Evolutionary conservation across 345 rosid genomes (phyloP).

Genomic region (Eucalyptus lansdowneana): DNA sequence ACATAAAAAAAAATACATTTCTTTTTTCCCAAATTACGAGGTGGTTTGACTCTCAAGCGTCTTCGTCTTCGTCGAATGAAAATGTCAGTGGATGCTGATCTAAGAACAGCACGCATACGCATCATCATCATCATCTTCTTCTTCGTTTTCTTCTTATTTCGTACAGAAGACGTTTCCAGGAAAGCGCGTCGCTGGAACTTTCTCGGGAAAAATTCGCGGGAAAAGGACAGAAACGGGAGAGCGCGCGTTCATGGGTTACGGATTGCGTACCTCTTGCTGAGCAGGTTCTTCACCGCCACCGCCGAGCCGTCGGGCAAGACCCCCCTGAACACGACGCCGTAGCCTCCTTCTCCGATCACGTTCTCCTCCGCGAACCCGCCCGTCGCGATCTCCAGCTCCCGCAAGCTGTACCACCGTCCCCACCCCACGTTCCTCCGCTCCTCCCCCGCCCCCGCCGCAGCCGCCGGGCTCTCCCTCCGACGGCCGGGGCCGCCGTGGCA

Average conservation of each 20-base stretch:
- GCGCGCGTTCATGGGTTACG: not conserved
- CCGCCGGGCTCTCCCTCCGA: conserved; percentile 19
- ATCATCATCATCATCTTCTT: not conserved
- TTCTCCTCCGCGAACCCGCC: conserved; percentile 66
- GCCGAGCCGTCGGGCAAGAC: conserved; percentile 61
- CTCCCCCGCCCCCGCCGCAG: conserved; percentile 7
- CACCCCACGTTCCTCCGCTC: conserved; percentile 58
- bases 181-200: not conserved
- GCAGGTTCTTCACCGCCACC: conserved; percentile 86
- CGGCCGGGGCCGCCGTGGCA: not conserved
- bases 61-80: not conserved
- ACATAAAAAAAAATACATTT: too few relatives aligned
- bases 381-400: conserved; percentile 86
- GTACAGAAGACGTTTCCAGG: not conserved
- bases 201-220: conserved; percentile 1
- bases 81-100: not conserved
- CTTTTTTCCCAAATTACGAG: not conserved
- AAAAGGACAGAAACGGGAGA: not conserved
- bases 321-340: conserved; percentile 80
- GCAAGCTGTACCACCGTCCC: conserved; percentile 84
- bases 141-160: not conserved
- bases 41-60: not conserved
- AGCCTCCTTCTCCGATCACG: conserved; percentile 94
- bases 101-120: not conserved
- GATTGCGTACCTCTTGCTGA: conserved; percentile 67